Evolutionary conservation across 345 rosid species (phyloP).

Genomic region (Camelina neglecta): DNA sequence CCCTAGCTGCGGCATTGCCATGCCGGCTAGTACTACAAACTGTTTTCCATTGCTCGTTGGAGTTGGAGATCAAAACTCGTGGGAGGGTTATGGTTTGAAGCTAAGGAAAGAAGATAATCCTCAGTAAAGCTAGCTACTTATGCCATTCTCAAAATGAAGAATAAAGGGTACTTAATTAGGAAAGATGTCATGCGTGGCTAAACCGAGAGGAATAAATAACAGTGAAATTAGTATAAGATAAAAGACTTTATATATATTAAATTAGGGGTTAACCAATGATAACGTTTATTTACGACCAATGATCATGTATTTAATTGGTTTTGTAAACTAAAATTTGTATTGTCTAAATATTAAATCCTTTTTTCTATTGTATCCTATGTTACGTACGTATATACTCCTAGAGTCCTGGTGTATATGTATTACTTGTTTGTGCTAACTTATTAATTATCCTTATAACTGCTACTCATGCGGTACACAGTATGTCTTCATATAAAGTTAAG

Average conservation of each 20-base stretch:
- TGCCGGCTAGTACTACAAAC: slow-evolving; percentile 51
- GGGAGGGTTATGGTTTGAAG: slow-evolving; percentile 76
- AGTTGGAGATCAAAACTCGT: slow-evolving; percentile 60
- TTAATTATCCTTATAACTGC: neutral
- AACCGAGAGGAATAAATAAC: neutral
- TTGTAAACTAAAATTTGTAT: neutral
- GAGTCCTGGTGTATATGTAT: neutral
- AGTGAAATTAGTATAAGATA: neutral
- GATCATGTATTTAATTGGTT: neutral
- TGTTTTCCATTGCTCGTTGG: slow-evolving; percentile 69
- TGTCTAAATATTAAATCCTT: neutral
- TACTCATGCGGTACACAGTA: neutral
- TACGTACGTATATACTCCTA: neutral
- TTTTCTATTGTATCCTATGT: neutral
- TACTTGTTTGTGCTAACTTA: neutral
- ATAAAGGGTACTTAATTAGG: neutral
- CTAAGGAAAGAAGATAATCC: slow-evolving; percentile 58
- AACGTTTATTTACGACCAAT: neutral
- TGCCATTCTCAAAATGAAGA: neutral
- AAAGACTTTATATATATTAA: neutral
- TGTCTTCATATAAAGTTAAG: neutral
- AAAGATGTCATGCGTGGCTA: neutral
- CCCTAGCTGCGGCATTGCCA: slow-evolving; percentile 39
- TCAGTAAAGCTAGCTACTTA: slow-evolving; percentile 34
- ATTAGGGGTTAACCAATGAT: neutral